Evolutionary conservation across 2,329 filamentous ascomycete genomes (phyloP).

Genomic region (Diplodia corticola): DNA sequence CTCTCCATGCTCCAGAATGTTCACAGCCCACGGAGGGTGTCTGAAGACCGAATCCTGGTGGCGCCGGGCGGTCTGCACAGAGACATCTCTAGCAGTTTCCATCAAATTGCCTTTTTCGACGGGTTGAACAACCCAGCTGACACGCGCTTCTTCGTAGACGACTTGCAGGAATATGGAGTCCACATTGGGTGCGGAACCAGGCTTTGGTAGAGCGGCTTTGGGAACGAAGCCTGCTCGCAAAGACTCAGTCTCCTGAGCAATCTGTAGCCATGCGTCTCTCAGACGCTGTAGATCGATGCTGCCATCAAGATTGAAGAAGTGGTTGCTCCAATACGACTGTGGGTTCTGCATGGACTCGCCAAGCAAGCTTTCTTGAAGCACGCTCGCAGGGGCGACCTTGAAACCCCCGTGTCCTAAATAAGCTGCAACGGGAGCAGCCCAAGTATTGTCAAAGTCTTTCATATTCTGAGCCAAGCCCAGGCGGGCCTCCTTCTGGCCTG

Average conservation of each 20-base stretch:
- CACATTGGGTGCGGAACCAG: not conserved
- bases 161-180: conserved; percentile 33
- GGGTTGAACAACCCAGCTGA: conserved; percentile 32
- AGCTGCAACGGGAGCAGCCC: conserved; percentile 1
- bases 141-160: conserved; percentile 29
- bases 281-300: conserved; percentile 34
- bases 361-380: conserved; percentile 29
- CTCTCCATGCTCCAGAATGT: conserved; percentile 32
- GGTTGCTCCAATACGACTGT: conserved; percentile 44
- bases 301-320: conserved; percentile 36
- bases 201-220: conserved; percentile 28
- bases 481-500: conserved; percentile 3
- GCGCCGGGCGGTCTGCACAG: conserved; percentile 23
- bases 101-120: conserved; percentile 25
- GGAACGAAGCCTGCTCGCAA: conserved; percentile 42
- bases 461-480: not conserved
- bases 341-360: conserved; percentile 43
- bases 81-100: conserved; percentile 30
- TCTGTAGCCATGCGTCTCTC: conserved; percentile 36
- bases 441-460: not conserved
- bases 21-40: conserved; percentile 41
- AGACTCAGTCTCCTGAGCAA: conserved; percentile 36
- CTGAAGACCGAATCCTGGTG: conserved; percentile 34
- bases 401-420: not conserved
- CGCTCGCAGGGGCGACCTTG: conserved; percentile 11